These are phyloP conservation scores for Piloderma croceum DNA, from an alignment of 768 basidiomycete species.

Conservation along the genomic window DNA sequence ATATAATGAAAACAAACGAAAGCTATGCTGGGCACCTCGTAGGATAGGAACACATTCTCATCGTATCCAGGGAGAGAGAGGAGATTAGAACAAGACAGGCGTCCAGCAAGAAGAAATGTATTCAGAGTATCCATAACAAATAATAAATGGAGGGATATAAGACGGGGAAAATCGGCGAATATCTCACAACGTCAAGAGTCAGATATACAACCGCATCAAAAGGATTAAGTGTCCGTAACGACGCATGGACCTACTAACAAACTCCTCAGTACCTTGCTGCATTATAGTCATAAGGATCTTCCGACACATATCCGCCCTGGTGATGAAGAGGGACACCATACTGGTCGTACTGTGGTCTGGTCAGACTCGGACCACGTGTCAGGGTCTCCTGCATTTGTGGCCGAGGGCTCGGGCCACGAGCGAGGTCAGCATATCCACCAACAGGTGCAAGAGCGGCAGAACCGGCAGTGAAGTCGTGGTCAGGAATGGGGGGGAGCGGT, in stretches of 20 bases:
- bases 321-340: conserved; percentile 60
- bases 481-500: conserved; percentile 44
- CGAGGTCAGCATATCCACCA: conserved; percentile 78
- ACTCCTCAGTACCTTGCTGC: background rate
- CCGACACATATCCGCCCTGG: conserved; percentile 39
- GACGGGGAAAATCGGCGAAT: background rate
- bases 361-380: conserved; percentile 42
- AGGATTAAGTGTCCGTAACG: background rate
- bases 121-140: background rate
- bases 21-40: no score
- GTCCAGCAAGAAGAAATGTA: background rate
- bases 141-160: background rate
- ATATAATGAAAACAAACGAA: no score
- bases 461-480: conserved; percentile 76
- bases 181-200: no score
- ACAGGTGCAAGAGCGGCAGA: conserved; percentile 53
- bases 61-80: no score
- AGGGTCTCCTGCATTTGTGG: conserved; percentile 56
- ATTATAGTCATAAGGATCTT: conserved; percentile 34
- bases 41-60: no score
- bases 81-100: background rate
- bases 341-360: conserved; percentile 44
- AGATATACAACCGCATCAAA: no score
- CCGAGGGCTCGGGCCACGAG: conserved; percentile 67
- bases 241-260: no score